Base-by-base conservation (phyloP, 2,329 filamentous ascomycete species). In the Talaromyces marneffei region DNA sequence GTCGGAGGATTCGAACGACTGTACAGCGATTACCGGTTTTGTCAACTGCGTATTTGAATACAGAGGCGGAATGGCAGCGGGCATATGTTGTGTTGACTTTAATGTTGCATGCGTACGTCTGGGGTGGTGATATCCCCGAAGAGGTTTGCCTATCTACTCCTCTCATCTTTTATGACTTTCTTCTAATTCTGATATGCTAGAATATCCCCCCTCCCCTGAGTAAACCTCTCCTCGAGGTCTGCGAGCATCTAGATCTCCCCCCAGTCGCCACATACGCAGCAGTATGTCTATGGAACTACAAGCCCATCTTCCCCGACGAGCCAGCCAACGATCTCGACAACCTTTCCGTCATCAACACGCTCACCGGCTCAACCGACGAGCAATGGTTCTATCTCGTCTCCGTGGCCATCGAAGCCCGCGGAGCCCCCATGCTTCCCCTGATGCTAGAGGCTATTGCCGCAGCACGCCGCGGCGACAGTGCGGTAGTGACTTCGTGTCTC, bases 371-470 rank as follows among this genome's bases (percentile, higher is more conserved):
- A 7, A 81, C 96, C 60, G 94, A 99, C 72, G 94, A 99, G 78
- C 96, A 94, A 65, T 99, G 94, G 94, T 99, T 99, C 73, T 99
- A 97, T 73, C 82, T 99, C 12, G 86, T 97, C 57, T 97, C 92
- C 0, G 90, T 97, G 2, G 94, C 93, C 64, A 97, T 99, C 65
- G 94, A 99, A 77, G 92, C 92, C 59, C 88, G 91, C 60, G 93
- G 91, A 27, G 94, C 88, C 0, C 90, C 92, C 3, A 89, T 92
- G 62, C 87, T 99, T 58, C 87, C 92, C 0, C 79, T 96, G 62
- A 96, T 97, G 91, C 81, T 99, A 44, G 83, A 87, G 42, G 94
- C 94, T 52, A 92, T 99, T 61, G 81, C 85, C 57, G 92, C 92
- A 37, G 92, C 88, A 23, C 85, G 91, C 55, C 78, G 82, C 20